phyloP scores from a whole-genome alignment of 2,329 filamentous ascomycete genomes.

The Alternaria angustiovoidea region DNA sequence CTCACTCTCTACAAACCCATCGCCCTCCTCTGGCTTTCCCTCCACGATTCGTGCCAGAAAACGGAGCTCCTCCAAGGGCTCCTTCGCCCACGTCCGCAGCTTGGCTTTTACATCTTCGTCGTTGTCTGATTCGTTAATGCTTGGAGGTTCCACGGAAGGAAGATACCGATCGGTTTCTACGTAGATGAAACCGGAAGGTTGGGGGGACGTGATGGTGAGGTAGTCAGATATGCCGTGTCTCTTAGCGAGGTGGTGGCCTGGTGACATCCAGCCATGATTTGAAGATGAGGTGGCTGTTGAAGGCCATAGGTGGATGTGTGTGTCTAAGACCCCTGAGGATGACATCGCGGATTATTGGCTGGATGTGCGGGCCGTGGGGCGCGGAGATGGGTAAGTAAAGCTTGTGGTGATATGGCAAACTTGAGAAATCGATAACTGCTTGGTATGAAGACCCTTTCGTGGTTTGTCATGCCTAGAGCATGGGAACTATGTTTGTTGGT shows the following conservation, averaged over 20 bases:
- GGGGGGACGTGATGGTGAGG: slow-evolving; percentile 28
- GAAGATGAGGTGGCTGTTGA: slow-evolving; percentile 65
- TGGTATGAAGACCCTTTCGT: neutral
- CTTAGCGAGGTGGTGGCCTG: slow-evolving; percentile 63
- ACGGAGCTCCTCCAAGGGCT: slow-evolving; percentile 75
- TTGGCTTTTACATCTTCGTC: slow-evolving; percentile 14
- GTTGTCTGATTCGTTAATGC: neutral
- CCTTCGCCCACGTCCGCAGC: slow-evolving; percentile 66
- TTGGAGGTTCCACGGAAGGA: slow-evolving; percentile 15
- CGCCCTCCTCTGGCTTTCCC: slow-evolving; percentile 70
- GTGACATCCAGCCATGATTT: slow-evolving; percentile 74
- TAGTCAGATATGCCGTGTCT: slow-evolving; percentile 74
- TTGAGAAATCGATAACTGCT: neutral
- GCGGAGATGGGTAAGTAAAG: neutral
- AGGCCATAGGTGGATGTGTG: slow-evolving; percentile 90
- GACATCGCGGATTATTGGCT: slow-evolving; percentile 28
- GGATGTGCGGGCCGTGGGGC: neutral
- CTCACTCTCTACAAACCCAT: slow-evolving; percentile 57
- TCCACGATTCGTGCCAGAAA: slow-evolving; percentile 73
- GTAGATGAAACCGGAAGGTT: slow-evolving; percentile 73
- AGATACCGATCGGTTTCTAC: slow-evolving; percentile 78
- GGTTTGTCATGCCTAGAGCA: neutral
- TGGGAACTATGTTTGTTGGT: neutral
- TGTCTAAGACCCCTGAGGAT: slow-evolving; percentile 72
- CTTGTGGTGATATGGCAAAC: neutral